A percentile compares a stretch with the other conserved stretches of the same genome.
Evolutionary conservation across 148 eudicot species (phyloP).

Genomic region (Camellia lanceoleosa): DNA sequence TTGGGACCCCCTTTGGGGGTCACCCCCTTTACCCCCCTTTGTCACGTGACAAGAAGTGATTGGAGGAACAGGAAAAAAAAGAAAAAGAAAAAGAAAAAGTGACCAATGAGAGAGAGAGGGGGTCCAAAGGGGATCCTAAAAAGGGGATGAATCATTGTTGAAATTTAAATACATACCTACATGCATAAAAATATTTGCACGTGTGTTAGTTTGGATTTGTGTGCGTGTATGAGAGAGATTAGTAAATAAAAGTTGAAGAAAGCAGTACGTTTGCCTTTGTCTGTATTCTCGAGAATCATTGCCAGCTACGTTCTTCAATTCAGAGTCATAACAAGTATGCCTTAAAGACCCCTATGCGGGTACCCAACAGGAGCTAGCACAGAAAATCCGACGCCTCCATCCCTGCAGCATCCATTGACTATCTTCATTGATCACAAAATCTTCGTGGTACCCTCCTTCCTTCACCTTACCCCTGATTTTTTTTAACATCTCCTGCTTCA

Average conservation of each 20-base stretch:
- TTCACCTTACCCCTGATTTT: slow-evolving; percentile 27
- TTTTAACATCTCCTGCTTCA: slow-evolving; percentile 17
- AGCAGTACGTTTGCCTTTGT: background rate
- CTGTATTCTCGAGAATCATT: background rate
- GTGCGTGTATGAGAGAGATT: background rate
- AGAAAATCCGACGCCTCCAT: slow-evolving; percentile 22
- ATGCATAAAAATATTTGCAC: background rate
- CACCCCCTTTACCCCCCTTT: too few species aligned
- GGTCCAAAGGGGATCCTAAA: too few species aligned
- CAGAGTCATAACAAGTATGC: too few species aligned
- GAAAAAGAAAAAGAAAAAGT: too few species aligned
- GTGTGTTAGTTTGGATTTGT: background rate
- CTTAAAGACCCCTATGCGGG: slow-evolving; percentile 1
- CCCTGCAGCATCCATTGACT: slow-evolving; percentile 30
- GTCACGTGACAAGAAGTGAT: too few species aligned
- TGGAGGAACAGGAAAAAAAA: too few species aligned
- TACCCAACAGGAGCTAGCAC: slow-evolving; percentile 28
- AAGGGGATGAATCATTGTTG: too few species aligned
- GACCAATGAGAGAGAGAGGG: too few species aligned
- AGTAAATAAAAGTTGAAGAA: background rate
- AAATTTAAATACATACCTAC: background rate
- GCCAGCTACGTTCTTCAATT: background rate
- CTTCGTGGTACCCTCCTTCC: slow-evolving; percentile 8
- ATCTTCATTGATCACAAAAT: slow-evolving; percentile 24
- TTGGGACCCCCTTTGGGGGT: too few species aligned